A percentile compares a stretch with the other conserved stretches of the same genome.
These are phyloP conservation scores for Ustilago shanxiensis DNA, from an alignment of 1,284 basidiomycete species.

Conservation along the genomic window DNA sequence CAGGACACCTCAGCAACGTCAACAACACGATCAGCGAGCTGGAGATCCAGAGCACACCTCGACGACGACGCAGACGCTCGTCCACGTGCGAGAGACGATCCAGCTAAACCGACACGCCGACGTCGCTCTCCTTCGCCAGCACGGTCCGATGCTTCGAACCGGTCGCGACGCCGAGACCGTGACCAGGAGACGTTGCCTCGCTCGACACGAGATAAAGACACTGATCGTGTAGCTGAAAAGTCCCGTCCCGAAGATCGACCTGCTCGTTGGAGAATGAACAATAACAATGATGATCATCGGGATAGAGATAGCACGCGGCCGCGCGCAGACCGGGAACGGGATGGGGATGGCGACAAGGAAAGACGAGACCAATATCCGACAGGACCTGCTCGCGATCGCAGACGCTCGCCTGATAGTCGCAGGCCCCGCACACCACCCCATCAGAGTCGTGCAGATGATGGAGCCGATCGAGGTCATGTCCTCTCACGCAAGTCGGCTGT, in stretches of 20 bases:
- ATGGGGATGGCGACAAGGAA: not conserved
- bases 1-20: not conserved
- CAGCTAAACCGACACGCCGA: slow-evolving; percentile 11
- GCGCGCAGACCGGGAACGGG: slow-evolving; percentile 4
- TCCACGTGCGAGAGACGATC: slow-evolving; percentile 2
- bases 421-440: slow-evolving; percentile 24
- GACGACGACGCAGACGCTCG: slow-evolving; percentile 11
- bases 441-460: slow-evolving; percentile 10
- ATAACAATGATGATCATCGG: slow-evolving; percentile 1
- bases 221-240: slow-evolving; percentile 11
- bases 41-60: slow-evolving; percentile 13
- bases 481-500: slow-evolving; percentile 32
- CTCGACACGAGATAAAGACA: slow-evolving; percentile 10
- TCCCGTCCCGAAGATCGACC: slow-evolving; percentile 29
- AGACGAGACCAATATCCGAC: not conserved
- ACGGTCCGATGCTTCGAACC: slow-evolving; percentile 26
- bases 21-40: slow-evolving; percentile 8
- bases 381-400: slow-evolving; percentile 5
- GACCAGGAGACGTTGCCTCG: slow-evolving; percentile 8
- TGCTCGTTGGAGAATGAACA: slow-evolving; percentile 36
- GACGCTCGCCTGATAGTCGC: slow-evolving; percentile 18
- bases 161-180: slow-evolving; percentile 20
- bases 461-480: slow-evolving; percentile 30
- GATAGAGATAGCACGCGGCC: not conserved
- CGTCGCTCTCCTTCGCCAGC: slow-evolving; percentile 29